A percentile compares a stretch with the other conserved stretches of the same genome.
These are phyloP conservation scores for Globisporangium alternatum DNA, from an alignment of 352 stramenopile genomes.

Conservation along the genomic window DNA sequence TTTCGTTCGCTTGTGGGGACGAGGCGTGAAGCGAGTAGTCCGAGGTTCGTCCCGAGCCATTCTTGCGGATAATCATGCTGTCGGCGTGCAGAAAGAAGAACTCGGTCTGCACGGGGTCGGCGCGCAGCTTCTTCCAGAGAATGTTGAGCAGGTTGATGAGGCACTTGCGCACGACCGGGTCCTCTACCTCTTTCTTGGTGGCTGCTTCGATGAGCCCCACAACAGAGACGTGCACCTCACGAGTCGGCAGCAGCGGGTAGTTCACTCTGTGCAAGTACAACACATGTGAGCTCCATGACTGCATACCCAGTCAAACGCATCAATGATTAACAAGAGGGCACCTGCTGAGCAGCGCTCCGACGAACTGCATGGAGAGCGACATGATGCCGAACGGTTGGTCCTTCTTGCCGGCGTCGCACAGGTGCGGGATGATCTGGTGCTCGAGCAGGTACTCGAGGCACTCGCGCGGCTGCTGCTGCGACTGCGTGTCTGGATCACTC, in stretches of 20 bases:
- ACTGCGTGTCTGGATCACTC: constrained; percentile 17
- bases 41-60: constrained; percentile 22
- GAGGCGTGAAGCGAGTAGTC: constrained; percentile 23
- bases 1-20: constrained; percentile 28
- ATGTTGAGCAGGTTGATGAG: constrained; percentile 80
- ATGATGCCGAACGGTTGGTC: constrained; percentile 83
- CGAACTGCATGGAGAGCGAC: constrained; percentile 81
- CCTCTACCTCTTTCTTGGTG: constrained; percentile 76
- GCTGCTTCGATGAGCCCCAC: constrained; percentile 78
- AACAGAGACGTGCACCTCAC: constrained; percentile 78
- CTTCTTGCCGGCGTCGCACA: constrained; percentile 68
- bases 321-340: neutral
- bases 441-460: constrained; percentile 85
- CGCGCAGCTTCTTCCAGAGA: constrained; percentile 83
- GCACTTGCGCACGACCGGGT: constrained; percentile 81
- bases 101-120: constrained; percentile 82
- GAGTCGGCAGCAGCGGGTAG: constrained; percentile 78
- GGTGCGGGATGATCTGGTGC: constrained; percentile 75
- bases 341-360: constrained; percentile 70
- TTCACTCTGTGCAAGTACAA: constrained; percentile 41
- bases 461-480: constrained; percentile 43
- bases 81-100: constrained; percentile 85
- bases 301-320: neutral
- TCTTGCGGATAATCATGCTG: constrained; percentile 46
- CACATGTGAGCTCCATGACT: neutral